Conservation (phyloP, 805 yeast species). For the Lachancea fermentati region DNA sequence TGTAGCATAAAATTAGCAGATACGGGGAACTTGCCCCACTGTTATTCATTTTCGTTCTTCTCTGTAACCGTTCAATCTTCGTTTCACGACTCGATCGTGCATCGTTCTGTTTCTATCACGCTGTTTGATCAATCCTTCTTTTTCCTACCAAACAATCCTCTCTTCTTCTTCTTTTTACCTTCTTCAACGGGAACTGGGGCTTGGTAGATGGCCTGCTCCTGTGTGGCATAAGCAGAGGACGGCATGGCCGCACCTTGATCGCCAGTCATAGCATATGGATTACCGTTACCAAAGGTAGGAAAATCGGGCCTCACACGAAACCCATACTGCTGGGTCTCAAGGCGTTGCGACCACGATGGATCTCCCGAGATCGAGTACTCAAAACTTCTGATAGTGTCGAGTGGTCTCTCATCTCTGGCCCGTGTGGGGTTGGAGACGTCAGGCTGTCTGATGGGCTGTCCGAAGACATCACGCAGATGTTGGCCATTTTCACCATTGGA, state of each 20-base stretch:
- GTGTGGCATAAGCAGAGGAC: constrained; percentile 34
- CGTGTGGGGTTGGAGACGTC: constrained; percentile 94
- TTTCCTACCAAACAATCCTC: constrained; percentile 74
- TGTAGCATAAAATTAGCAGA: too few relatives aligned
- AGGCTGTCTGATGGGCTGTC: constrained; percentile 67
- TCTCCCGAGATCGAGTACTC: constrained; percentile 89
- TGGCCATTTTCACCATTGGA: constrained; percentile 41
- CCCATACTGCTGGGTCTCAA: constrained; percentile 74
- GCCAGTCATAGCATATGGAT: constrained; percentile 22
- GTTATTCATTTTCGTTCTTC: too few relatives aligned
- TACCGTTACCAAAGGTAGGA: constrained; percentile 34
- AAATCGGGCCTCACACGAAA: constrained; percentile 80
- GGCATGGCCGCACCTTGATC: constrained; percentile 15
- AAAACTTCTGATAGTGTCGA: constrained; percentile 90
- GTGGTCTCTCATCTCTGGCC: constrained; percentile 89
- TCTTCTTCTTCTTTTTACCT: constrained; percentile 62
- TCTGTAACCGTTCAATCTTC: too few relatives aligned
- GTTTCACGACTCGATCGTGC: too few relatives aligned
- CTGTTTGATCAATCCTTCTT: too few relatives aligned
- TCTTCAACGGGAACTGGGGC: constrained; percentile 40
- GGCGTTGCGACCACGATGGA: constrained; percentile 64
- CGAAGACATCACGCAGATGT: constrained; percentile 67
- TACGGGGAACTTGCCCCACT: too few relatives aligned
- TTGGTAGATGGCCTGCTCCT: constrained; percentile 56
- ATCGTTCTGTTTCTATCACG: too few relatives aligned